Evolutionary conservation across 306 rosid species (phyloP).

Genomic region (Corylus americana): DNA sequence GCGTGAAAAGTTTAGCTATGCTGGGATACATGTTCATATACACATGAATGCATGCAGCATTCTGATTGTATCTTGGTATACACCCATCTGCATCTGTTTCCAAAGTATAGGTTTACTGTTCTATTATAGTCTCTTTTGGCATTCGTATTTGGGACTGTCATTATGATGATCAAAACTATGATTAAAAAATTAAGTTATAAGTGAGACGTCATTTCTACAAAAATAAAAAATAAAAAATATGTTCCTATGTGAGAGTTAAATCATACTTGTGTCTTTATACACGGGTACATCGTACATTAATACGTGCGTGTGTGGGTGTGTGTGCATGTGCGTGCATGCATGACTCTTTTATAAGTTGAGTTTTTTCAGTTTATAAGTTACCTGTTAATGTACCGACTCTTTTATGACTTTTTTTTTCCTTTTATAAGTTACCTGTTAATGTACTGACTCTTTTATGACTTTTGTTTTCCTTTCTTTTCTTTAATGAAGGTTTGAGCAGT

Average conservation of each 20-base stretch:
- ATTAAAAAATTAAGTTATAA: not conserved
- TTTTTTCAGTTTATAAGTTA: not conserved
- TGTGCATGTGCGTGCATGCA: too few relatives aligned
- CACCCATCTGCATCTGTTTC: not conserved
- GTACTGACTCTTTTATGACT: conserved; percentile 21
- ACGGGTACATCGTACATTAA: not conserved
- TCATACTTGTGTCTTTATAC: not conserved
- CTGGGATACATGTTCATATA: not conserved
- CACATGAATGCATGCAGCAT: not conserved
- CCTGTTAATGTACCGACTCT: conserved; percentile 24
- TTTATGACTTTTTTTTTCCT: conserved; percentile 9
- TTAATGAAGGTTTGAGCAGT: conserved; percentile 85
- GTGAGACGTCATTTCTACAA: not conserved
- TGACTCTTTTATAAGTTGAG: too few relatives aligned
- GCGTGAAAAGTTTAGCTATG: not conserved
- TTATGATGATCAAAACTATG: not conserved
- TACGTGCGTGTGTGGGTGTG: too few relatives aligned
- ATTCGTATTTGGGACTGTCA: not conserved
- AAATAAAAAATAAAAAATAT: not conserved
- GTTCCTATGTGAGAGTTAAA: not conserved
- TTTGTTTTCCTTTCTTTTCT: conserved; percentile 15
- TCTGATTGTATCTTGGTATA: not conserved
- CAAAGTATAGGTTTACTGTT: not conserved
- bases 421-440: conserved; percentile 15
- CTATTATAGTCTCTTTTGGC: not conserved